Evolutionary conservation across 768 basidiomycete genomes (phyloP), one percentile per base, ranked within the genome.

Genomic region (Nevesoporus exiguus): DNA sequence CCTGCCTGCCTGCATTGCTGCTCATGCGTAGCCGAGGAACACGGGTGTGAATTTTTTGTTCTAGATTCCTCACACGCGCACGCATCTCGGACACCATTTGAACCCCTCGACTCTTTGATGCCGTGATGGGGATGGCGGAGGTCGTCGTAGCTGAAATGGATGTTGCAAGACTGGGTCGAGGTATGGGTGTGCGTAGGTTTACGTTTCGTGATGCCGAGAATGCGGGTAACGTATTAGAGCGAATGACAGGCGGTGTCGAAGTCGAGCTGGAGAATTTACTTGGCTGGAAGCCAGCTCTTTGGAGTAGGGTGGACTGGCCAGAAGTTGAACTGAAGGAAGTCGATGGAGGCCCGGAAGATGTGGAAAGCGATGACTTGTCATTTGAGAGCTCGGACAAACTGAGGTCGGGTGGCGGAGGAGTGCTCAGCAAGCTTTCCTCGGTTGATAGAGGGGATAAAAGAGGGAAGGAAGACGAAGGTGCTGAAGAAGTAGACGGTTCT

Each of bases 41-140:
- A 41, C 88, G 87, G 41, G 89, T 90, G 63, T 92, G 89, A 42
- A 93, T 88, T 71, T 88, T 90, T 72, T 90, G 89, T 63, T 93
- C 89, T 36, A 93, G 72, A 61, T 85, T 88, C 65, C 77, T 83
- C 29, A 93, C 90, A 48, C 88, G 80, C 36, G 89, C 90, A 39
- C 92, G 83, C 87, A 94, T 91, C 67, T 93, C 92, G 22, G 88
- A 87, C 6, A 93, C 90, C 92, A 94, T 93, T 65, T 93, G 90
- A 3, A 92, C 89, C 25, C 90, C 91, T 67, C 84, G 88, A 67
- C 80, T 91, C 74, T 78, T 88, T 5, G 88, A 79, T 13, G 80
- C 72, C 3, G 80, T 79, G 50, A 77, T 60, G 8, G 68, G 66
- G 37, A 73, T 67, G 45, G 56, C 62, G 7, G 67, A 61, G 9